Percentiles rank a stretch among this genome's conserved stretches.
Evolutionary conservation across 768 basidiomycete genomes (phyloP).

Genomic region (Auricularia heimuer): DNA sequence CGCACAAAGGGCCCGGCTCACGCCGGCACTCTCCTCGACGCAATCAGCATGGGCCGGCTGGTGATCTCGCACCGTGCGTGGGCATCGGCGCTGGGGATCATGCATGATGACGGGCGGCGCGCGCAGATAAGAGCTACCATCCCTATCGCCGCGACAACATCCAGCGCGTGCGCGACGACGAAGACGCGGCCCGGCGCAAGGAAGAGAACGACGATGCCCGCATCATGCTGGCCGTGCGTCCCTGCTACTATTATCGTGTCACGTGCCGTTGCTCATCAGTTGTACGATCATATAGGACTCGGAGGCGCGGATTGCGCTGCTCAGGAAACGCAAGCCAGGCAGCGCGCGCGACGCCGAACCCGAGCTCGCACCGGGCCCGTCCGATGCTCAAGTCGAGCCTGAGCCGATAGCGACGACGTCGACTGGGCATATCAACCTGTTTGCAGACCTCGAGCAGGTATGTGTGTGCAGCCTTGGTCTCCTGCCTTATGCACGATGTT

Average conservation of each 20-base stretch:
- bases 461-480: no score
- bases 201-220: slow-evolving; percentile 63
- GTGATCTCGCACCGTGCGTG: slow-evolving; percentile 64
- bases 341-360: slow-evolving; percentile 17
- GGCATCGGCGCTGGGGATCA: not conserved
- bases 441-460: slow-evolving; percentile 68
- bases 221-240: slow-evolving; percentile 58
- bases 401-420: slow-evolving; percentile 9
- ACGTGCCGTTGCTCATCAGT: not conserved
- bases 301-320: slow-evolving; percentile 60
- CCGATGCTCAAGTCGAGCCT: not conserved
- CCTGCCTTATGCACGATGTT: no score
- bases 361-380: not conserved
- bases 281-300: slow-evolving; percentile 46
- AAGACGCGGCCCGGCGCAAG: slow-evolving; percentile 62
- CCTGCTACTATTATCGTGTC: not conserved
- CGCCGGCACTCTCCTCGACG: not conserved
- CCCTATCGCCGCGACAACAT: slow-evolving; percentile 81
- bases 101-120: not conserved
- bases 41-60: slow-evolving; percentile 63
- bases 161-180: slow-evolving; percentile 68
- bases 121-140: slow-evolving; percentile 67
- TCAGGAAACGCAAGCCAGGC: slow-evolving; percentile 51
- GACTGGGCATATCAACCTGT: slow-evolving; percentile 71
- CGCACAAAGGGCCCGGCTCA: not conserved